Evolutionary conservation across 371 early-diverging fungal genomes (phyloP).

Genomic region (Rhizopus sp.): DNA sequence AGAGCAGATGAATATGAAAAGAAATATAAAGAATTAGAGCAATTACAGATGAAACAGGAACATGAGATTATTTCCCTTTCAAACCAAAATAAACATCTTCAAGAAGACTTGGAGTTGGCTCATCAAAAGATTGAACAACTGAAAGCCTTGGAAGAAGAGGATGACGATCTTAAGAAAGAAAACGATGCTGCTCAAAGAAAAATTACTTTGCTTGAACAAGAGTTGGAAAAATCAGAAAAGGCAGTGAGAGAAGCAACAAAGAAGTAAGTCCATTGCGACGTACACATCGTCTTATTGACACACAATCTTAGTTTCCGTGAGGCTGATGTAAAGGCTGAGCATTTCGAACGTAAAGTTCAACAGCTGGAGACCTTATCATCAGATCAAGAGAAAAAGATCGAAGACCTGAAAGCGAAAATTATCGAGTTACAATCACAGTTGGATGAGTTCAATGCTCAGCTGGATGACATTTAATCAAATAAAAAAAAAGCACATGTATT

Average conservation of each 20-base stretch:
- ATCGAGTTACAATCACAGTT: slow-evolving; percentile 62
- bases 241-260: slow-evolving; percentile 68
- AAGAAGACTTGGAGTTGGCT: slow-evolving; percentile 65
- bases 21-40: slow-evolving; percentile 59
- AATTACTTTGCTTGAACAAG: slow-evolving; percentile 65
- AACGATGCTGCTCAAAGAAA: slow-evolving; percentile 67
- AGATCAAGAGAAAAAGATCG: slow-evolving; percentile 63
- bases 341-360: slow-evolving; percentile 76
- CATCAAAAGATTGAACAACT: slow-evolving; percentile 62
- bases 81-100: slow-evolving; percentile 62
- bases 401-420: slow-evolving; percentile 65
- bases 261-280: slow-evolving; percentile 52
- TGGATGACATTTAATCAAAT: slow-evolving; percentile 65
- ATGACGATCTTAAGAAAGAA: slow-evolving; percentile 65
- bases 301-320: slow-evolving; percentile 59
- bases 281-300: background rate
- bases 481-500: slow-evolving; percentile 5
- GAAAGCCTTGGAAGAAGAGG: slow-evolving; percentile 62
- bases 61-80: slow-evolving; percentile 71
- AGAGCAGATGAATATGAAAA: slow-evolving; percentile 66
- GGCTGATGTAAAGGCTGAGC: slow-evolving; percentile 81
- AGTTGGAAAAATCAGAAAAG: slow-evolving; percentile 67
- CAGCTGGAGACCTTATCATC: slow-evolving; percentile 64
- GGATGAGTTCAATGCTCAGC: slow-evolving; percentile 67
- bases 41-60: slow-evolving; percentile 64